phyloP scores from a whole-genome alignment of 2,329 filamentous ascomycete genomes.

The Leptographium procerum region DNA sequence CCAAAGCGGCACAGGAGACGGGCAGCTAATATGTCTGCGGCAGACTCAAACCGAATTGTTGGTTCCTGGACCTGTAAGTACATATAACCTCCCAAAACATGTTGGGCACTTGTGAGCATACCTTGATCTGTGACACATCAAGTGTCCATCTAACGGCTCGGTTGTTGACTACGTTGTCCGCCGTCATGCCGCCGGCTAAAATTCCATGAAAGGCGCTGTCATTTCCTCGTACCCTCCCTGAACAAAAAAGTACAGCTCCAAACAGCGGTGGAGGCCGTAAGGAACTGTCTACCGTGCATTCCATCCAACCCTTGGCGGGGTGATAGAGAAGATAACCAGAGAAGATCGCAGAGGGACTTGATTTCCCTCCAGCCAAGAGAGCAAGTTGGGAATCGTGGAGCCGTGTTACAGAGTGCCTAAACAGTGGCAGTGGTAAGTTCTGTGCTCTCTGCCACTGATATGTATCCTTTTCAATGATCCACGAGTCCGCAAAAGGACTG shows the following conservation, averaged over 20 bases:
- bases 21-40: neutral
- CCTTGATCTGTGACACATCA: slow-evolving; percentile 25
- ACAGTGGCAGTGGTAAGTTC: slow-evolving; percentile 59
- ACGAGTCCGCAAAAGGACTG: slow-evolving; percentile 59
- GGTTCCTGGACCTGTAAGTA: slow-evolving; percentile 14
- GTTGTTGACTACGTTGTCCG: slow-evolving; percentile 49
- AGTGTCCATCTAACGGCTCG: slow-evolving; percentile 57
- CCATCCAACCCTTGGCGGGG: slow-evolving; percentile 33
- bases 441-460: slow-evolving; percentile 51
- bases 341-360: slow-evolving; percentile 34
- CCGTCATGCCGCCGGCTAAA: slow-evolving; percentile 59
- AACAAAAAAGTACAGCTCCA: slow-evolving; percentile 27
- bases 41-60: slow-evolving; percentile 5
- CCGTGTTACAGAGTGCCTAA: slow-evolving; percentile 57
- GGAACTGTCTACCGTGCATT: slow-evolving; percentile 26
- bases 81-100: neutral
- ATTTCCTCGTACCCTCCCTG: slow-evolving; percentile 11
- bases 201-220: slow-evolving; percentile 42
- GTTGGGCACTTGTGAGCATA: slow-evolving; percentile 11
- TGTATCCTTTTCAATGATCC: slow-evolving; percentile 49
- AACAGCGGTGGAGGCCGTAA: slow-evolving; percentile 27
- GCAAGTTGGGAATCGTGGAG: slow-evolving; percentile 37
- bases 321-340: slow-evolving; percentile 42
- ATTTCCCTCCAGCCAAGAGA: slow-evolving; percentile 53
- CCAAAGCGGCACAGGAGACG: slow-evolving; percentile 9